Evolutionary conservation across 345 rosid genomes (phyloP).

Genomic region (Raphanus sativus): DNA sequence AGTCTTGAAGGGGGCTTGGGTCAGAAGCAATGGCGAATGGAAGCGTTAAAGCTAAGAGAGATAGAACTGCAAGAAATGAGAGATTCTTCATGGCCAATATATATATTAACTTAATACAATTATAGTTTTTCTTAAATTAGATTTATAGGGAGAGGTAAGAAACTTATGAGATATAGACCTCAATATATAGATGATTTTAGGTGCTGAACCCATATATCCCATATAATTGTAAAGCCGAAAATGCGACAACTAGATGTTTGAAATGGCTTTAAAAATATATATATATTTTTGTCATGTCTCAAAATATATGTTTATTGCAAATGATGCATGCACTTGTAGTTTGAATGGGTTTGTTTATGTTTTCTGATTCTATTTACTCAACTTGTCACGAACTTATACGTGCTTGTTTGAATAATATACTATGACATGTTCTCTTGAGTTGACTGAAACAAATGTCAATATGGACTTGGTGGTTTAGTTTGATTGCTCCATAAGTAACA

Average conservation of each 20-base stretch:
- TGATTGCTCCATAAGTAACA: background rate
- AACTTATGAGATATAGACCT: background rate
- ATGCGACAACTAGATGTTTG: background rate
- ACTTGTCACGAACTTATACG: background rate
- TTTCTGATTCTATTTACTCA: background rate
- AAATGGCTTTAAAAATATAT: background rate
- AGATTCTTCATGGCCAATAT: background rate
- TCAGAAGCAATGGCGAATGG: slow-evolving; percentile 6
- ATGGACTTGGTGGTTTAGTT: background rate
- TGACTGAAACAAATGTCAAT: background rate
- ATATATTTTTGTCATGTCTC: background rate
- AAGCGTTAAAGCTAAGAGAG: slow-evolving; percentile 2
- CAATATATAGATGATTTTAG: slow-evolving; percentile 7
- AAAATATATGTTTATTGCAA: background rate
- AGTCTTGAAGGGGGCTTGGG: slow-evolving; percentile 17
- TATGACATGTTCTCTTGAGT: background rate
- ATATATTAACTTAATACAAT: background rate
- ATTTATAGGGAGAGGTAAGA: background rate
- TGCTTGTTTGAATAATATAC: slow-evolving; percentile 1
- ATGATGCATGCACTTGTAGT: background rate
- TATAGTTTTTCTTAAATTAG: background rate
- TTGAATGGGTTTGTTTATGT: background rate
- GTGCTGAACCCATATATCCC: slow-evolving; percentile 7
- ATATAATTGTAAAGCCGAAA: background rate
- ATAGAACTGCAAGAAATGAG: slow-evolving; percentile 2